phyloP scores from a whole-genome alignment of 108 stramenopile species.

The Cyclotella baltica region DNA sequence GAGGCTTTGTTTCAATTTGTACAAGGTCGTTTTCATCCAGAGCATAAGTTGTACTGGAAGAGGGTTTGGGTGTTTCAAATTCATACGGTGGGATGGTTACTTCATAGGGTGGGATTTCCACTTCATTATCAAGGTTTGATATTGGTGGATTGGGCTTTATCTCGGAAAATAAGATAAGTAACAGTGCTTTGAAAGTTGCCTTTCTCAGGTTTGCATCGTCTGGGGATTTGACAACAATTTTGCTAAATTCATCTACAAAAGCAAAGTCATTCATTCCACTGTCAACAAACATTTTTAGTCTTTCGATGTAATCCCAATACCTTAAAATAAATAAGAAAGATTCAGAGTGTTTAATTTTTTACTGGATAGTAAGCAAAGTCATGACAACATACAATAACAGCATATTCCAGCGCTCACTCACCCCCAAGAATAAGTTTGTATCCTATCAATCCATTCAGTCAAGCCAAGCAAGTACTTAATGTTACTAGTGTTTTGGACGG shows the following conservation, averaged over 20 bases:
- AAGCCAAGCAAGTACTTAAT: constrained; percentile 44
- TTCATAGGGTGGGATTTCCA: too few relatives aligned
- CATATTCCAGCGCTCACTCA: neutral
- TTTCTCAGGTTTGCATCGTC: constrained; percentile 45
- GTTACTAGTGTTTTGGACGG: constrained; percentile 2
- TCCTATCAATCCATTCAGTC: constrained; percentile 37
- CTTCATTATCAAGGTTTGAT: neutral
- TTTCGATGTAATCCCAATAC: constrained; percentile 41
- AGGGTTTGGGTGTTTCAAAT: neutral
- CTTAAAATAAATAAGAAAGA: too few relatives aligned
- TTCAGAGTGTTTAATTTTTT: too few relatives aligned
- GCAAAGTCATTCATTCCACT: constrained; percentile 41
- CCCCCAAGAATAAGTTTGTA: constrained; percentile 43
- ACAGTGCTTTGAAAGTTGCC: constrained; percentile 36
- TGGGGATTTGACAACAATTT: constrained; percentile 33
- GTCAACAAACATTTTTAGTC: constrained; percentile 40
- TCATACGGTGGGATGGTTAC: neutral
- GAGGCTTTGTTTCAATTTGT: neutral
- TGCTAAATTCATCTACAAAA: constrained; percentile 41
- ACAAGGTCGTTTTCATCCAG: neutral
- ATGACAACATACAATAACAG: neutral
- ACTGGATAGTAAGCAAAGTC: too few relatives aligned
- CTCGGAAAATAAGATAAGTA: constrained; percentile 29
- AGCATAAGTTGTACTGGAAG: neutral
- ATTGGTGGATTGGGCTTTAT: constrained; percentile 5